Conservation (phyloP, 225 moss, liverwort and hornwort species). For the Pseudoscleropodium purum region DNA sequence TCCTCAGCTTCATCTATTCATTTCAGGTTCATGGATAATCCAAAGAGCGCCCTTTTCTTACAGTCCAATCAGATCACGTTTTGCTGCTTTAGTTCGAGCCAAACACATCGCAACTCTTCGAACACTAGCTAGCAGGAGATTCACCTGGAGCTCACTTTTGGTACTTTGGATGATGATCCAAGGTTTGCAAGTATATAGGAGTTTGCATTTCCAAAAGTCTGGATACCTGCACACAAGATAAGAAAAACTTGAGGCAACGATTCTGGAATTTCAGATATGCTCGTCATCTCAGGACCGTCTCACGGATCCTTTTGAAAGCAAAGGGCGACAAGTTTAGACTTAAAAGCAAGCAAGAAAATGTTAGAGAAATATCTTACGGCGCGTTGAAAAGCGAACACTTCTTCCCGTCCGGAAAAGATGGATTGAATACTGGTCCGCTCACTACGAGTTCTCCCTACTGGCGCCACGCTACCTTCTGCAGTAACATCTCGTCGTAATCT, state of each 20-base stretch:
- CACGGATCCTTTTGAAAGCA: background rate
- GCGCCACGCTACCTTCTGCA: constrained; percentile 68
- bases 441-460: constrained; percentile 45
- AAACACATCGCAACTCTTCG: background rate
- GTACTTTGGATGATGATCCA: constrained; percentile 38
- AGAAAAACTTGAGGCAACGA: background rate
- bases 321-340: background rate
- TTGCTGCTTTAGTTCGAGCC: background rate
- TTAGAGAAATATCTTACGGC: constrained; percentile 37
- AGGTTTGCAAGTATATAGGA: constrained; percentile 52
- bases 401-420: constrained; percentile 78
- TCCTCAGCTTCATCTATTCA: background rate
- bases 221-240: constrained; percentile 52
- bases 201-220: constrained; percentile 89
- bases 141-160: background rate
- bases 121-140: background rate
- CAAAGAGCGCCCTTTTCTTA: background rate
- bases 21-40: background rate
- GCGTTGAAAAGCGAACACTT: constrained; percentile 74
- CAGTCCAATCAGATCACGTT: background rate
- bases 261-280: background rate
- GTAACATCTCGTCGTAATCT: constrained; percentile 78
- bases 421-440: constrained; percentile 54
- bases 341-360: background rate
- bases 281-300: background rate